These are phyloP conservation scores for Bathelium albidoporum DNA, from an alignment of 495 filamentous ascomycete genomes.

Conservation along the genomic window DNA sequence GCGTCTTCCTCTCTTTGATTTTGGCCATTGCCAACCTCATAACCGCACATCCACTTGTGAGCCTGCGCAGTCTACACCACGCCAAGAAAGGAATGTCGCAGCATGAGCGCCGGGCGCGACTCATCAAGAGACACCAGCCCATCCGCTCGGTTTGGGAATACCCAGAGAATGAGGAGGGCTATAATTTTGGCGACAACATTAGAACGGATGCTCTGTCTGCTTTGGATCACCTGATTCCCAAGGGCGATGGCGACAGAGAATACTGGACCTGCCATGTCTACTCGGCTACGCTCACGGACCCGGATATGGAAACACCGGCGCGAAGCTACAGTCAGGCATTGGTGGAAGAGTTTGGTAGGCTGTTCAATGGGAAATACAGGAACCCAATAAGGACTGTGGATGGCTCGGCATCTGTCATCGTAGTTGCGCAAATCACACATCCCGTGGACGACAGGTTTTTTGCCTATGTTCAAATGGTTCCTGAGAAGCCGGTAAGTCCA, in stretches of 20 bases:
- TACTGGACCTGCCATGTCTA: neutral
- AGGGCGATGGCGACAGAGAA: neutral
- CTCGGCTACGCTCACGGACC: neutral
- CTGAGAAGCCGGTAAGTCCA: neutral
- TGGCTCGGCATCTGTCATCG: neutral
- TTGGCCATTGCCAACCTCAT: neutral
- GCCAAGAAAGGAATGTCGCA: neutral
- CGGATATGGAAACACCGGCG: neutral
- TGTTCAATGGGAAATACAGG: neutral
- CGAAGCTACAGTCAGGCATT: neutral
- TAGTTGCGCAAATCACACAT: slow-evolving; percentile 2
- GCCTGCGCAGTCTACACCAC: neutral
- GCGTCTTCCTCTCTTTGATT: neutral
- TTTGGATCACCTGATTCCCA: neutral
- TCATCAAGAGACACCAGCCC: neutral
- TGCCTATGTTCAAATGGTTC: slow-evolving; percentile 1
- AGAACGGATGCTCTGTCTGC: neutral
- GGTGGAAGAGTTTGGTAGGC: neutral
- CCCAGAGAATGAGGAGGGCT: neutral
- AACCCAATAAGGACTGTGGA: slow-evolving; percentile 4
- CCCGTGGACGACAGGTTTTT: neutral
- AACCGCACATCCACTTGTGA: neutral
- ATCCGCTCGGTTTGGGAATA: neutral
- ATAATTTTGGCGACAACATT: neutral
- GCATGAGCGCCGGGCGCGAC: neutral